phyloP scores from a whole-genome alignment of 2,329 filamentous ascomycete genomes.

The Exophiala oligosperma region DNA sequence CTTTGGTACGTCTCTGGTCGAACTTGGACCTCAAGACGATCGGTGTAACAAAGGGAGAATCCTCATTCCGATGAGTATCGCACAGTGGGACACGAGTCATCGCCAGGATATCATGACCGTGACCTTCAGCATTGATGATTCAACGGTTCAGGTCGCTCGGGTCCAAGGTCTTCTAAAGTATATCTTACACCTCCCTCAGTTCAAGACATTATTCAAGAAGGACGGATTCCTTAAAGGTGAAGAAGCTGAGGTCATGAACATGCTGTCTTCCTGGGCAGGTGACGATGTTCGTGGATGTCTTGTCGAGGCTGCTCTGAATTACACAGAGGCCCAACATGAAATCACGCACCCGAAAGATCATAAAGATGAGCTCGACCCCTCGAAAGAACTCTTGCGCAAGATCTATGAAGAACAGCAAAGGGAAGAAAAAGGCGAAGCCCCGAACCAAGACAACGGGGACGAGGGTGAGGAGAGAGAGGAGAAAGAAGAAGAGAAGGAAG shows the following conservation, averaged over 20 bases:
- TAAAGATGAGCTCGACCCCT: constrained; percentile 12
- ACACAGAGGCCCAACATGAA: constrained; percentile 11
- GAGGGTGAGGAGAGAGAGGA: background rate
- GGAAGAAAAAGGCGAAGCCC: background rate
- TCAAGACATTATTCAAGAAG: constrained; percentile 18
- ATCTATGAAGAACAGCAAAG: constrained; percentile 12
- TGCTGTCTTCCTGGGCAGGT: constrained; percentile 22
- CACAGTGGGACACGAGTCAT: constrained; percentile 27
- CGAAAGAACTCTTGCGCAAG: constrained; percentile 16
- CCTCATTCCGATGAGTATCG: constrained; percentile 30
- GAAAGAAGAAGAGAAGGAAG: constrained; percentile 7
- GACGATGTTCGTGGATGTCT: constrained; percentile 23
- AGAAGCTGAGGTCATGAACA: constrained; percentile 17
- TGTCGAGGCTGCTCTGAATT: constrained; percentile 22
- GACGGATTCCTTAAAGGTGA: constrained; percentile 17
- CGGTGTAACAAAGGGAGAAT: constrained; percentile 28
- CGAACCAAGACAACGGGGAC: background rate
- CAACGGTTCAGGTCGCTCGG: constrained; percentile 26
- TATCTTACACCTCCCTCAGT: constrained; percentile 21
- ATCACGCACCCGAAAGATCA: constrained; percentile 12
- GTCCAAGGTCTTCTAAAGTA: constrained; percentile 19
- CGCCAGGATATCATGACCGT: constrained; percentile 29
- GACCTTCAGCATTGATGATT: constrained; percentile 29
- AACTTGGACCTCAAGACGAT: constrained; percentile 22
- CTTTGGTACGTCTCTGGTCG: constrained; percentile 25